Evolutionary conservation across 2,329 filamentous ascomycete genomes (phyloP), one percentile per base, ranked within the genome.

Genomic region (Ustulina deusta): DNA sequence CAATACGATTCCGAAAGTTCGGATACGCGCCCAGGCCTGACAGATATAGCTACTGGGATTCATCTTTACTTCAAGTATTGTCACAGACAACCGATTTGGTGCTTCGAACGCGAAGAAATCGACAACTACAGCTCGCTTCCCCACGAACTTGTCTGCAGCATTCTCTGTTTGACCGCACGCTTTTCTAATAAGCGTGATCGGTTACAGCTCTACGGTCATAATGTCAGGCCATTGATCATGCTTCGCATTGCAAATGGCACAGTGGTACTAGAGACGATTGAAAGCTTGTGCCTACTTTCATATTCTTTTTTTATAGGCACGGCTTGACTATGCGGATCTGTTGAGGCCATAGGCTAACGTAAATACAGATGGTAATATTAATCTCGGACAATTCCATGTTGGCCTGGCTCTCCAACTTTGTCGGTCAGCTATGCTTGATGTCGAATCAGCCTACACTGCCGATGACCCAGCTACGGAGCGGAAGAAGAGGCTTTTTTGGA

Each of bases 41-140:
- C 59, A 11, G 69, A 71, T 64, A 64, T 66, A 22, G 61, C 69
- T 40, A 55, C 58, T 27, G 66, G 69, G 27, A 51, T 71, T 40
- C 69, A 66, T 58, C 63, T 69, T 3, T 71, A 71, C 25, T 71
- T 71, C 63, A 71, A 62, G 40, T 69, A 69, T 55, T 71, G 69
- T 48, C 69, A 71, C 61, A 71, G 69, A 36, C 69, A 71, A 29
- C 69, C 69, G 32, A 69, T 71, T 17, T 71, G 69, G 69, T 71
- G 69, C 48, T 71, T 71, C 25, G 69, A 71, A 32, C 69, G 66
- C 27, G 63, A 71, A 55, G 69, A 71, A 44, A 67, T 71, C 32
- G 61, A 11, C 11, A 61, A 71, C 46, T 66, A 69, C 38, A 62
- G 54, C 60, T 63, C 63, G 29, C 69, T 71, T 48, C 52, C 69